phyloP scores from a whole-genome alignment of 208 protist genomes.

The Leishmania tarentolae region DNA sequence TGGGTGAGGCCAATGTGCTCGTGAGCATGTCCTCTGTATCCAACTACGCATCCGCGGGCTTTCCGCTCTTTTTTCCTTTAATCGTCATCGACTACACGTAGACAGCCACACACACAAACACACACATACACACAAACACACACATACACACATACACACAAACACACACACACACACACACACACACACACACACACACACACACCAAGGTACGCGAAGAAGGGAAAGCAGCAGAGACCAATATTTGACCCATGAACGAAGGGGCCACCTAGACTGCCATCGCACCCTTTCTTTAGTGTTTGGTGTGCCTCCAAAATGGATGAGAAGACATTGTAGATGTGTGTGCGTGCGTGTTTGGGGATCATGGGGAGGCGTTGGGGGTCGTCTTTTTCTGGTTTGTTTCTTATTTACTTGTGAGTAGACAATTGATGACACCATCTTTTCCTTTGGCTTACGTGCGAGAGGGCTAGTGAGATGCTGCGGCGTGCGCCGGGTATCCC shows the following conservation, averaged over 20 bases:
- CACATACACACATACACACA: background rate
- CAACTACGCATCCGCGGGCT: background rate
- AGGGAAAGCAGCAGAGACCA: background rate
- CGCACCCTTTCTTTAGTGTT: background rate
- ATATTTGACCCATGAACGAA: background rate
- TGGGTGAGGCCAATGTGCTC: background rate
- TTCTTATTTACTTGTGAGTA: conserved; percentile 15
- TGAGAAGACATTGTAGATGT: background rate
- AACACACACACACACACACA: background rate
- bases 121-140: background rate
- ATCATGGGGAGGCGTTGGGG: background rate
- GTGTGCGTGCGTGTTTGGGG: too few relatives aligned
- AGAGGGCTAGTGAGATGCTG: background rate
- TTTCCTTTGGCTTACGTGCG: background rate
- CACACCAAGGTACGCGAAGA: background rate
- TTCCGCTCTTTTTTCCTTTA: background rate
- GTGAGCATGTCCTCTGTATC: background rate
- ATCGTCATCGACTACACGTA: background rate
- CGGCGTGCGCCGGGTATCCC: background rate
- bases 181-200: background rate
- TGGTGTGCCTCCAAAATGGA: background rate
- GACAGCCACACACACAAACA: background rate
- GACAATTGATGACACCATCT: background rate
- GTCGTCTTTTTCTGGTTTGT: background rate
- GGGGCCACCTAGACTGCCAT: background rate